A percentile compares a stretch with the other conserved stretches of the same genome.
phyloP scores from a whole-genome alignment of 139 green algal species.

The Closterium sp. region DNA sequence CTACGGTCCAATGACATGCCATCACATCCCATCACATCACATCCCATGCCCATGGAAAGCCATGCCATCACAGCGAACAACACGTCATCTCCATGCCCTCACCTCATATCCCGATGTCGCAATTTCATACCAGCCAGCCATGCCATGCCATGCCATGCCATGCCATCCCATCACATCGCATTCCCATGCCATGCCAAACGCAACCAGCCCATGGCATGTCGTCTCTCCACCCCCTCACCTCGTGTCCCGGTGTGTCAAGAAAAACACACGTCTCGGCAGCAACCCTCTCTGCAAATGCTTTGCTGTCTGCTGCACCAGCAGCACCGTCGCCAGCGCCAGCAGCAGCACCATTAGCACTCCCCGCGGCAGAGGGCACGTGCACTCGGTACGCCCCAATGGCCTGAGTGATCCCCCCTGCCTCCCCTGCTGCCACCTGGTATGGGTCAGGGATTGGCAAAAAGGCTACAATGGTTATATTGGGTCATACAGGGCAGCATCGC shows the following conservation, averaged over 20 bases:
- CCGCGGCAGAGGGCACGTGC: too few species aligned
- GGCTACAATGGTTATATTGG: too few species aligned
- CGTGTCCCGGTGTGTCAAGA: constrained; percentile 83
- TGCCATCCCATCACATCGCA: not conserved
- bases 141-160: too few species aligned
- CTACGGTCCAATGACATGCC: too few species aligned
- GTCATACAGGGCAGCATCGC: too few species aligned
- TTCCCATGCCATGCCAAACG: too few species aligned
- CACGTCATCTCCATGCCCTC: not conserved
- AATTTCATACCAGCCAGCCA: not conserved
- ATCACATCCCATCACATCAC: not conserved
- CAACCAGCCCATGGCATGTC: too few species aligned
- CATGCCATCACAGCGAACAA: not conserved
- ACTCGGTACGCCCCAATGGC: too few species aligned
- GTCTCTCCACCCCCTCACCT: constrained; percentile 23
- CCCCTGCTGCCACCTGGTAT: too few species aligned
- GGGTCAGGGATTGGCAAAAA: too few species aligned
- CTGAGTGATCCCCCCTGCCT: too few species aligned
- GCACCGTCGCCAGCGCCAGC: not conserved
- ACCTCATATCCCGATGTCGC: too few species aligned
- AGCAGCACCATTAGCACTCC: not conserved
- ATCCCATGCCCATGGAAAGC: not conserved
- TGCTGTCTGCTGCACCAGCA: constrained; percentile 52
- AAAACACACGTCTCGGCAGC: constrained; percentile 75
- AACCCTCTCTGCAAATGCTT: not conserved